Evolutionary conservation across 257 asterid genomes (phyloP), one percentile per base, ranked within the genome.

Genomic region (Solanum virginianum): DNA sequence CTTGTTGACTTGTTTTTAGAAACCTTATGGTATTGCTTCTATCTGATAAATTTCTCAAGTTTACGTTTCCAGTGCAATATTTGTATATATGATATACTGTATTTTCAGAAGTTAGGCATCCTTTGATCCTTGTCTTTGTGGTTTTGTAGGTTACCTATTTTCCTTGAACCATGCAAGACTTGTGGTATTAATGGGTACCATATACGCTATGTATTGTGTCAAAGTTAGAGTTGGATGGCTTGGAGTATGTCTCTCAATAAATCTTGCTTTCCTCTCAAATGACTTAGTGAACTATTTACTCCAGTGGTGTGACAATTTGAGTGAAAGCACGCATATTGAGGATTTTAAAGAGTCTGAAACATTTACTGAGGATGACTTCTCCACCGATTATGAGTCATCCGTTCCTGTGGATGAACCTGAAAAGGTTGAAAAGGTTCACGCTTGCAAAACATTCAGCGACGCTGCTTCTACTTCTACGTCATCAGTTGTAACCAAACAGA

Each of bases 91-190:
- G 26, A 49, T 77, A 49, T 24, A 77, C 45, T 8, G 24, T 77
- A 53, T 53, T 51, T 53, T 51, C 82, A 77, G 82, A 51, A 24
- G 65, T 32, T 24, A 8, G 53, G 26, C 82, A 77, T 9, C 49
- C 17, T 77, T 53, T 53, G 82, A 51, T 77, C 26, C 65, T 26
- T 26, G 62, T 51, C 24, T 51, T 53, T 53, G 65, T 53, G 82
- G 65, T 10, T 53, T 53, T 77, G 89, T 97, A 97, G 99, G 99
- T 84, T 97, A 92, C 90, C 90, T 97, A 26, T 97, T 97, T 93
- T 95, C 99, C 84, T 86, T 93, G 60, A 95, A 92, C 90, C 99
- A 95, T 85, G 99, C 99, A 11, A 92, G 99, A 71, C 88, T 95
- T 87, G 94, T 92, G 91, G 98, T 97, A 82, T 86, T 97, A 80